phyloP scores from a whole-genome alignment of 805 yeast species.

The Cyberlindnera maritima region DNA sequence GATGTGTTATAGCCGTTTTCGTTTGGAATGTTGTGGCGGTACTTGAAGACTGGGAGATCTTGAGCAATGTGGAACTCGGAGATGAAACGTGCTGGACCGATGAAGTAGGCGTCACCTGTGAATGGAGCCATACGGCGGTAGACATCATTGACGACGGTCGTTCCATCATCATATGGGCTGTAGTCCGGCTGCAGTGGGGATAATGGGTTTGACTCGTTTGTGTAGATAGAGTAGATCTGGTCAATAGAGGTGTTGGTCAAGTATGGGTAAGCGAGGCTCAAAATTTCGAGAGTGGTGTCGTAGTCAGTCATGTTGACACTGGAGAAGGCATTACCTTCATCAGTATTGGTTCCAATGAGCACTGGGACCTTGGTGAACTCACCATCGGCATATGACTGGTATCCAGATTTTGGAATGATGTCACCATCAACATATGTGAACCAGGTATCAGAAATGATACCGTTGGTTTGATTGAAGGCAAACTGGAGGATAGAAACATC shows the following conservation, averaged over 20 bases:
- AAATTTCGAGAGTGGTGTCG: constrained; percentile 1
- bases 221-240: constrained; percentile 5
- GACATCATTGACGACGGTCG: constrained; percentile 1
- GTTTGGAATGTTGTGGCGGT: constrained; percentile 14
- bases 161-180: constrained; percentile 1
- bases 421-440: constrained; percentile 21
- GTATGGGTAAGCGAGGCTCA: constrained; percentile 1
- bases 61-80: constrained; percentile 5
- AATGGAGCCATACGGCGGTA: constrained; percentile 6
- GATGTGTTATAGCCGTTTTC: constrained; percentile 5
- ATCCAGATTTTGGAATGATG: constrained; percentile 15
- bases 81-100: constrained; percentile 15
- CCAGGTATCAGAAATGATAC: background rate
- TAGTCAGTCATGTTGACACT: constrained; percentile 1
- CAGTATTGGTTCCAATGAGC: constrained; percentile 25
- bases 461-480: constrained; percentile 17
- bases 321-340: constrained; percentile 19
- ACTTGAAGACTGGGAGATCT: constrained; percentile 9
- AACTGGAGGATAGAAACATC: constrained; percentile 7
- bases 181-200: constrained; percentile 19
- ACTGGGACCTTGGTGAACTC: constrained; percentile 21
- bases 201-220: constrained; percentile 3
- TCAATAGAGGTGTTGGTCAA: constrained; percentile 12
- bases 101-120: constrained; percentile 13
- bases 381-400: constrained; percentile 9